A percentile compares a stretch with the other conserved stretches of the same genome.
These are phyloP conservation scores for Alternaria metachromatica DNA, from an alignment of 2,329 filamentous ascomycete genomes.

Conservation along the genomic window DNA sequence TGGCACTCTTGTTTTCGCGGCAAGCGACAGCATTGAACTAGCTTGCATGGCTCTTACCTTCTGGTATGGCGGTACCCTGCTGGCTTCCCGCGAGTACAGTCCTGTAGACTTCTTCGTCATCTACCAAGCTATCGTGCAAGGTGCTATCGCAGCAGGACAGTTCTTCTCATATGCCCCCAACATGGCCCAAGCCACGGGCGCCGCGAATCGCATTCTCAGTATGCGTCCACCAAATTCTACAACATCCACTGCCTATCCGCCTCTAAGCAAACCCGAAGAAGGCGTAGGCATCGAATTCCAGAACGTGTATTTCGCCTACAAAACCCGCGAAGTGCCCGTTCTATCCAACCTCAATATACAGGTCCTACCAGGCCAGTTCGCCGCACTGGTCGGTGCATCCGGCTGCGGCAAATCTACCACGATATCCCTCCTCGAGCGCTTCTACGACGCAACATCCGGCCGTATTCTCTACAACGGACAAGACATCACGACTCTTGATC, in stretches of 20 bases:
- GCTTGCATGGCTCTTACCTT: slow-evolving; percentile 68
- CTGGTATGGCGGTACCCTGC: slow-evolving; percentile 56
- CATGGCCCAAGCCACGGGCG: slow-evolving; percentile 46
- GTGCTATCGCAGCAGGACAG: slow-evolving; percentile 45
- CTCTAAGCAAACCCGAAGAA: slow-evolving; percentile 12
- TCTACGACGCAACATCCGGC: slow-evolving; percentile 73
- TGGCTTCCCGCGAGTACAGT: slow-evolving; percentile 56
- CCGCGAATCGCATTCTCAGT: slow-evolving; percentile 47
- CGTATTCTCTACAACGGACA: slow-evolving; percentile 62
- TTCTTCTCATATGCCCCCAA: slow-evolving; percentile 58
- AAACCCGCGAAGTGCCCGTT: slow-evolving; percentile 79
- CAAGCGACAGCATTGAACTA: slow-evolving; percentile 71
- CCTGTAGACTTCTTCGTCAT: slow-evolving; percentile 59
- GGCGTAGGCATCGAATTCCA: slow-evolving; percentile 75
- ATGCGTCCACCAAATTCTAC: slow-evolving; percentile 32
- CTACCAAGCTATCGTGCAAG: slow-evolving; percentile 60
- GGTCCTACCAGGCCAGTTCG: slow-evolving; percentile 68
- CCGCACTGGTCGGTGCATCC: slow-evolving; percentile 72
- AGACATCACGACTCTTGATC: slow-evolving; percentile 46
- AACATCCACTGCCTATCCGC: slow-evolving; percentile 10
- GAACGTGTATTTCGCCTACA: slow-evolving; percentile 92
- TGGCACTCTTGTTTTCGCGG: slow-evolving; percentile 70
- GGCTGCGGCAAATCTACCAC: slow-evolving; percentile 76
- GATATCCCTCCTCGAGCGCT: slow-evolving; percentile 66
- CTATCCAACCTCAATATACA: slow-evolving; percentile 56